Percentiles rank a stretch among this genome's conserved stretches.
These are phyloP conservation scores for Leccinum angustisporum DNA, from an alignment of 1,284 basidiomycete genomes.

Conservation along the genomic window DNA sequence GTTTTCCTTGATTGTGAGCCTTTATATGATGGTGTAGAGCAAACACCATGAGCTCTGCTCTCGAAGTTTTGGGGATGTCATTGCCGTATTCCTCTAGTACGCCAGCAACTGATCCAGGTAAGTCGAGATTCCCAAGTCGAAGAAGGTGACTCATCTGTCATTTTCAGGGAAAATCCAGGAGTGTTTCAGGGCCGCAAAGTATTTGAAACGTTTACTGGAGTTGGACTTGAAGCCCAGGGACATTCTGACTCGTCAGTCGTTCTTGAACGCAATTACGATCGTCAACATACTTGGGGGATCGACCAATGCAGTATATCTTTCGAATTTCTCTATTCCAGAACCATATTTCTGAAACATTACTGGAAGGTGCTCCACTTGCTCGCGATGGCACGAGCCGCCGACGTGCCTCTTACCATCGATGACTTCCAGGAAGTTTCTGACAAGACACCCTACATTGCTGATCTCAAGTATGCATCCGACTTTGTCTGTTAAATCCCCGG, in stretches of 20 bases:
- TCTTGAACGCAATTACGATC: conserved; percentile 88
- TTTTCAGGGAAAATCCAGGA: conserved; percentile 77
- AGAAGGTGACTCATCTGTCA: conserved; percentile 2
- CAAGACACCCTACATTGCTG: conserved; percentile 90
- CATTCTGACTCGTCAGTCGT: conserved; percentile 88
- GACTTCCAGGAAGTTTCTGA: conserved; percentile 91
- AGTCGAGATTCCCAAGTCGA: conserved; percentile 16
- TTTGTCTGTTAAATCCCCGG: not conserved
- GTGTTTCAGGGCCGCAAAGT: conserved; percentile 80
- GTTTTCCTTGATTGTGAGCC: not conserved
- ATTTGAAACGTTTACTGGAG: conserved; percentile 81
- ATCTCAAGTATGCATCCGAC: conserved; percentile 66
- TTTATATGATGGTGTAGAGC: conserved; percentile 42
- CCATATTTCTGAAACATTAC: not conserved
- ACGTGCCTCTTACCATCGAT: conserved; percentile 86
- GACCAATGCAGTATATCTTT: conserved; percentile 76
- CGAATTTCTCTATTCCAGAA: not conserved
- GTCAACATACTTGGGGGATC: conserved; percentile 87
- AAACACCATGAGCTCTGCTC: conserved; percentile 87
- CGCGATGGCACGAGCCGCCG: conserved; percentile 91
- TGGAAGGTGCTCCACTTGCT: conserved; percentile 84
- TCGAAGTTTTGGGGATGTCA: conserved; percentile 92
- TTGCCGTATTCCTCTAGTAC: conserved; percentile 86
- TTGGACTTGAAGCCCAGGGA: conserved; percentile 90
- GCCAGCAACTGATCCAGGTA: conserved; percentile 76